These are phyloP conservation scores for Monilinia fructicola DNA, from an alignment of 2,329 filamentous ascomycete genomes.

Conservation along the genomic window DNA sequence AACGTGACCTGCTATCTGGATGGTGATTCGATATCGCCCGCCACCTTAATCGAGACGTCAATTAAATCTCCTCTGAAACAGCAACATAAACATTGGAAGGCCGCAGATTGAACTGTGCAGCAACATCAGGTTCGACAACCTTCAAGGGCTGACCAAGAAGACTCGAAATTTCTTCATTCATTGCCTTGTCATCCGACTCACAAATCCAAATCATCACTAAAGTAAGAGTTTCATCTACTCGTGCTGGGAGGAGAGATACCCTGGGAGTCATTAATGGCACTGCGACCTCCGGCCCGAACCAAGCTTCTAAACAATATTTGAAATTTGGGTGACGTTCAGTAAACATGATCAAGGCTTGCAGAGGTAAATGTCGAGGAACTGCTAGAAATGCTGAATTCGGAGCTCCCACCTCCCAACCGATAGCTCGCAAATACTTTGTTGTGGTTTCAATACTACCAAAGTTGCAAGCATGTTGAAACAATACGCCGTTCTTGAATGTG, in stretches of 20 bases:
- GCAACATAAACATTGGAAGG: not conserved
- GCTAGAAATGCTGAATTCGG: not conserved
- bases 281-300: not conserved
- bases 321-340: not conserved
- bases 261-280: not conserved
- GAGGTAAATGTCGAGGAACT: not conserved
- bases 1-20: not conserved
- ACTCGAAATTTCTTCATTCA: not conserved
- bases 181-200: not conserved
- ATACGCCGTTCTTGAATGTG: not conserved
- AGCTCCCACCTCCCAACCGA: not conserved
- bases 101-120: no score
- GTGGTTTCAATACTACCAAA: not conserved
- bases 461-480: not conserved
- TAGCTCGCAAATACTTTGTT: not conserved
- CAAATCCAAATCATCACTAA: not conserved
- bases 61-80: no score
- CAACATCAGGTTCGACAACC: not conserved
- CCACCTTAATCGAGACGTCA: no score
- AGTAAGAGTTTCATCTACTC: not conserved
- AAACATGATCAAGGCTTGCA: not conserved
- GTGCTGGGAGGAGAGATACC: not conserved
- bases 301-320: no score
- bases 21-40: not conserved
- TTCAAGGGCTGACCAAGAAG: not conserved